These are phyloP conservation scores for Vigna hirtella DNA, from an alignment of 306 rosid species.

Conservation along the genomic window DNA sequence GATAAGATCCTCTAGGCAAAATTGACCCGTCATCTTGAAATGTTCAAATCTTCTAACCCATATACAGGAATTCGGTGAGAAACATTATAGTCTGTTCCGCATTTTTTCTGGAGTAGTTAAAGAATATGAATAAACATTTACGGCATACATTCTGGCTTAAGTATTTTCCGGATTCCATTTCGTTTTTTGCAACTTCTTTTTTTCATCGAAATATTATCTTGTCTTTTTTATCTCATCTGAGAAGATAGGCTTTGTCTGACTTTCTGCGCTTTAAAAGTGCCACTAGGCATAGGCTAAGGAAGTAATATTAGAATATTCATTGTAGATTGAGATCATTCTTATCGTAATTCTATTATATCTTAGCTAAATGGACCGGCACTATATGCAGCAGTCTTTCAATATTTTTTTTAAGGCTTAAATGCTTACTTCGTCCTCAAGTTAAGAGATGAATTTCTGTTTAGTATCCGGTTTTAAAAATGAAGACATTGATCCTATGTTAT, in stretches of 20 bases:
- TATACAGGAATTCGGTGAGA: background rate
- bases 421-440: fast-evolving
- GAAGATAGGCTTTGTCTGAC: background rate
- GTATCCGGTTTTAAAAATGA: too few species aligned
- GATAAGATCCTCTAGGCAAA: background rate
- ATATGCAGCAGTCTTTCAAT: background rate
- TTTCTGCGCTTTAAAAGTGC: background rate
- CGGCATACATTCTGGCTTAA: background rate
- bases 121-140: background rate
- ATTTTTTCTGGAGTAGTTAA: background rate
- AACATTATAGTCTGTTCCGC: background rate
- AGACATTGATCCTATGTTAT: too few species aligned
- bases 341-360: background rate
- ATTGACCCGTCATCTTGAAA: slow-evolving; percentile 4
- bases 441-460: too few species aligned
- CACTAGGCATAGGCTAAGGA: background rate
- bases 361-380: slow-evolving; percentile 1
- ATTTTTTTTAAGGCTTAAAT: background rate
- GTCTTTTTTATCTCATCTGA: background rate
- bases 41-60: background rate
- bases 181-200: background rate
- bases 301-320: slow-evolving; percentile 23
- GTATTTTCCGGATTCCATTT: too few species aligned
- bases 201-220: background rate
- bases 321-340: background rate